These are phyloP conservation scores for Myriosclerotinia curreyana DNA, from an alignment of 2,329 filamentous ascomycete genomes.

Conservation along the genomic window DNA sequence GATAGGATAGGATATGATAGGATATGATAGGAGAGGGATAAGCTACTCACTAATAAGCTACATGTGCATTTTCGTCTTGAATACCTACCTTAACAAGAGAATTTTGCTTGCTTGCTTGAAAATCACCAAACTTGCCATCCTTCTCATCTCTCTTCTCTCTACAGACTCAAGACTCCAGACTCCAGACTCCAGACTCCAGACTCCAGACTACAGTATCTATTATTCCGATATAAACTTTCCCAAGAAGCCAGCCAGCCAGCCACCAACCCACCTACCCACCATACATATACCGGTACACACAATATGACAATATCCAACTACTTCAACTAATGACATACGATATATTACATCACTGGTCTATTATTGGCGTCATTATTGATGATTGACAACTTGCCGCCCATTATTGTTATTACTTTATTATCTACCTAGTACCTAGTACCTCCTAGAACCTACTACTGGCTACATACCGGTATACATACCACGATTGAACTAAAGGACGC, in stretches of 20 bases:
- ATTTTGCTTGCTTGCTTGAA: slow-evolving; percentile 4
- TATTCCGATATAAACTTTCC: slow-evolving; percentile 9
- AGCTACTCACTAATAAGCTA: neutral
- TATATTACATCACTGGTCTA: slow-evolving; percentile 5
- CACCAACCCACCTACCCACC: too few species aligned
- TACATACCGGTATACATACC: neutral
- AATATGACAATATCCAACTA: neutral
- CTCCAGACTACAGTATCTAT: too few species aligned
- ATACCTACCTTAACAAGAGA: neutral
- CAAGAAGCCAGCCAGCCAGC: too few species aligned
- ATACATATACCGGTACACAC: neutral
- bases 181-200: too few species aligned
- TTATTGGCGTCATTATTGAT: slow-evolving; percentile 12
- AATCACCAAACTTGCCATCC: slow-evolving; percentile 7
- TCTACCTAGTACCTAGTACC: neutral
- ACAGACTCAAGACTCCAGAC: too few species aligned
- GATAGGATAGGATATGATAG: too few species aligned
- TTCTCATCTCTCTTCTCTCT: neutral
- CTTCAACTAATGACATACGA: slow-evolving; percentile 8
- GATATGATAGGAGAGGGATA: too few species aligned
- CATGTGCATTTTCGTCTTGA: neutral
- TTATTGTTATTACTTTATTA: neutral
- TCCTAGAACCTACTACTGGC: too few species aligned
- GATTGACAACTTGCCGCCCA: slow-evolving; percentile 14
- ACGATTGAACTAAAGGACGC: neutral